phyloP scores from a whole-genome alignment of 164 flowering plant species.

The Tetrastigma voinierianum region DNA sequence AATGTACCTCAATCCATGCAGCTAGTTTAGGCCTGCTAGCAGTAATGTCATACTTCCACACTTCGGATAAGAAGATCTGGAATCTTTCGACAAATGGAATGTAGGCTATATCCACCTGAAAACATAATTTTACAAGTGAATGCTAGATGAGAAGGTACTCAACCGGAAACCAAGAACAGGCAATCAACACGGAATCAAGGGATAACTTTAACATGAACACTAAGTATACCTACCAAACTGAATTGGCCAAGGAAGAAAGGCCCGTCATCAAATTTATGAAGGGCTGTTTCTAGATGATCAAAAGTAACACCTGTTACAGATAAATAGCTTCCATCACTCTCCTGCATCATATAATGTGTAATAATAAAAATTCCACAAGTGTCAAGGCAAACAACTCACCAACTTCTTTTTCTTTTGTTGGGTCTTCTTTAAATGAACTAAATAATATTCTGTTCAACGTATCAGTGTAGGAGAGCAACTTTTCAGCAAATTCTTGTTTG shows the following conservation, averaged over 20 bases:
- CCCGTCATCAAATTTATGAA: conserved; percentile 77
- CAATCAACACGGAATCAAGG: not conserved
- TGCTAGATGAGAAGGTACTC: not conserved
- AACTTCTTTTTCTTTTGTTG: conserved; percentile 29
- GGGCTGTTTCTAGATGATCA: conserved; percentile 77
- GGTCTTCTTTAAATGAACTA: conserved; percentile 43
- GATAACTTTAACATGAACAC: not conserved
- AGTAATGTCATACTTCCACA: conserved; percentile 45
- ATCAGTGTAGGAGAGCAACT: conserved; percentile 47
- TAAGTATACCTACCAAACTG: conserved; percentile 51
- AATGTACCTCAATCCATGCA: conserved; percentile 50
- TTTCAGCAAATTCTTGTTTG: conserved; percentile 53
- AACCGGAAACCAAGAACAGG: too few species aligned
- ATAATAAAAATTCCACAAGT: not conserved
- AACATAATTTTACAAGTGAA: conserved; percentile 2
- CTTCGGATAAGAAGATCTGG: conserved; percentile 37
- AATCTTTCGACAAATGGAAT: conserved; percentile 55
- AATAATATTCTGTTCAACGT: conserved; percentile 30
- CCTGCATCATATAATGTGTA: not conserved
- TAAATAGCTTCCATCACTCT: not conserved
- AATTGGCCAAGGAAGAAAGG: conserved; percentile 94
- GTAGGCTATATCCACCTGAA: conserved; percentile 58
- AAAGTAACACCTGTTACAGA: conserved; percentile 51
- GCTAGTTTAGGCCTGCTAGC: conserved; percentile 58
- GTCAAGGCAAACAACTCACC: conserved; percentile 30